A percentile compares a stretch with the other conserved stretches of the same genome.
Evolutionary conservation across 2,329 filamentous ascomycete species (phyloP).

Genomic region (Fusarium burgessii): DNA sequence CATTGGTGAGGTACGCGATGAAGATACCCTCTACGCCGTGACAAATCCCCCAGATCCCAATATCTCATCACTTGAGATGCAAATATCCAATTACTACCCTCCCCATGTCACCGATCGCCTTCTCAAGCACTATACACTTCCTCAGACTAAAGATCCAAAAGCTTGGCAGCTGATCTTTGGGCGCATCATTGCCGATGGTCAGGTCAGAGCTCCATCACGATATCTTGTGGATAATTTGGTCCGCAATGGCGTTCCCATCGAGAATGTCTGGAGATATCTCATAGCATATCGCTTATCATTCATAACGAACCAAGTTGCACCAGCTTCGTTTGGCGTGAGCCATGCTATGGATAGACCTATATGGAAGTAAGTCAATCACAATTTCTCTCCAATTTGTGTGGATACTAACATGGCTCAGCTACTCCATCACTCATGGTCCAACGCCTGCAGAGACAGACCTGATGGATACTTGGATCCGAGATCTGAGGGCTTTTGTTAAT

Average conservation of each 20-base stretch:
- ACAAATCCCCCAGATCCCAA: constrained; percentile 11
- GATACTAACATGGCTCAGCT: not conserved
- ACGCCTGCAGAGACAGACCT: not conserved
- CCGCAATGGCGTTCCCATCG: not conserved
- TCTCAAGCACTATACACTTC: constrained; percentile 2
- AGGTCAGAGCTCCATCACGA: constrained; percentile 15
- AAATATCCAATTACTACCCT: constrained; percentile 13
- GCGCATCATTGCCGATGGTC: constrained; percentile 2
- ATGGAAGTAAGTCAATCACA: constrained; percentile 1
- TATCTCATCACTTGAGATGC: not conserved
- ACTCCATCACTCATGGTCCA: constrained; percentile 3
- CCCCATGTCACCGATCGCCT: constrained; percentile 2
- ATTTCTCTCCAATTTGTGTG: accelerated
- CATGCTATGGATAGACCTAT: constrained; percentile 22
- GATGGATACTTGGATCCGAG: constrained; percentile 1
- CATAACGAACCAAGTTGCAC: not conserved
- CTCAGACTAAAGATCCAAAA: not conserved
- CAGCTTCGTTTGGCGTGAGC: constrained; percentile 13
- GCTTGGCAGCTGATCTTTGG: constrained; percentile 15
- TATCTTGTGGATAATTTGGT: constrained; percentile 14
- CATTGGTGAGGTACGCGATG: constrained; percentile 5
- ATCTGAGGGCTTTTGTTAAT: not conserved
- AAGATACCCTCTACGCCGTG: constrained; percentile 16
- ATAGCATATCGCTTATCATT: constrained; percentile 7
- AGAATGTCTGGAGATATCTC: constrained; percentile 18